phyloP scores from a whole-genome alignment of 306 rosid species.

The Begonia fuchsioides region DNA sequence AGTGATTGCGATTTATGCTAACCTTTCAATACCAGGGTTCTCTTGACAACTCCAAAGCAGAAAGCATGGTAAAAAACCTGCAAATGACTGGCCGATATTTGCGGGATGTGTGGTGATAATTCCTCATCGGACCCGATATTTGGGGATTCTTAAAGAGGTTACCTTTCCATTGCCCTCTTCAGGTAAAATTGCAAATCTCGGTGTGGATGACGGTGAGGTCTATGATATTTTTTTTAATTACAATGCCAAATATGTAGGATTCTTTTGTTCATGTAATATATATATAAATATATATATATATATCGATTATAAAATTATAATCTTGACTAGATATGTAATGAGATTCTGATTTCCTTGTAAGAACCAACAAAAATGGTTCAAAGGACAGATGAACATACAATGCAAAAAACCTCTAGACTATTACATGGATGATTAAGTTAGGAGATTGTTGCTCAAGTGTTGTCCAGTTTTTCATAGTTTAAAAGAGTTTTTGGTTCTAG shows the following conservation, averaged over 20 bases:
- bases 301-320: constrained; percentile 22
- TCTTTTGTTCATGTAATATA: constrained; percentile 45
- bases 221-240: constrained; percentile 10
- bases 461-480: too few relatives aligned
- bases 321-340: too few relatives aligned
- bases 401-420: too few relatives aligned
- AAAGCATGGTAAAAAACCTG: constrained; percentile 81
- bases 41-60: constrained; percentile 72
- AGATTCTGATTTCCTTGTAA: too few relatives aligned
- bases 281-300: constrained; percentile 4
- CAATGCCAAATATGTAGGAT: constrained; percentile 19
- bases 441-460: too few relatives aligned
- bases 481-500: too few relatives aligned
- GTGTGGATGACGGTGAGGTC: too few relatives aligned
- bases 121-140: constrained; percentile 1
- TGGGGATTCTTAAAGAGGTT: constrained; percentile 8
- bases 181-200: too few relatives aligned
- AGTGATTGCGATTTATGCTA: background rate
- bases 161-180: background rate
- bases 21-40: constrained; percentile 51
- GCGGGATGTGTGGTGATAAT: constrained; percentile 89
- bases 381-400: too few relatives aligned
- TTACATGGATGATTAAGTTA: too few relatives aligned
- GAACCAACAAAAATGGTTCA: too few relatives aligned
- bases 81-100: constrained; percentile 74